These are phyloP conservation scores for Blumeria hordei DNA, from an alignment of 2,329 filamentous ascomycete genomes.

Conservation along the genomic window DNA sequence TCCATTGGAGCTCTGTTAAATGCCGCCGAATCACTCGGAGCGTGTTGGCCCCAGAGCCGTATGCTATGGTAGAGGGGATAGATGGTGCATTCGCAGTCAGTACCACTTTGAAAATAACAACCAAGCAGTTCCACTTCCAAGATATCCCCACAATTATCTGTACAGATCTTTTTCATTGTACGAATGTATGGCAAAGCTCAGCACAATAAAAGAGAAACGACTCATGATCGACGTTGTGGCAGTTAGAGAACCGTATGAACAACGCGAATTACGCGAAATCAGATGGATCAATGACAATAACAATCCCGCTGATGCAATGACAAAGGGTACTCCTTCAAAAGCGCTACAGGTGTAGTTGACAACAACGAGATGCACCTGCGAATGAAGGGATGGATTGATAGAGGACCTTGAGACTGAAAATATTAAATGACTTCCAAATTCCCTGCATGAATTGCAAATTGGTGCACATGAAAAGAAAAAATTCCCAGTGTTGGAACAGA, in stretches of 20 bases:
- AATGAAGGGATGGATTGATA: background rate
- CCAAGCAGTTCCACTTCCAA: background rate
- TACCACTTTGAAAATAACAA: background rate
- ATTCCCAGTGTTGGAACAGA: no score
- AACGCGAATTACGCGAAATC: background rate
- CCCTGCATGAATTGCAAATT: no score
- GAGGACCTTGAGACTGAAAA: no score
- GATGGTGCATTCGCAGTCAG: background rate
- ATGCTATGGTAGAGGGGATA: background rate
- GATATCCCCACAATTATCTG: background rate
- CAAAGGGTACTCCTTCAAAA: background rate
- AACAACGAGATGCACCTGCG: background rate
- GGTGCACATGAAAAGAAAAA: no score
- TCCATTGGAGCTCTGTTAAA: background rate
- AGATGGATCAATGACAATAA: background rate
- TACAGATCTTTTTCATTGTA: background rate
- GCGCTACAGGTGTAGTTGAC: background rate
- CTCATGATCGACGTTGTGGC: background rate
- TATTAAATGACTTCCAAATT: no score
- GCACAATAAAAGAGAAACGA: background rate
- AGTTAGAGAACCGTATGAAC: background rate
- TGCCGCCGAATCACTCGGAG: background rate
- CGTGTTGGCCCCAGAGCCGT: background rate
- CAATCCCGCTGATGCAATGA: background rate
- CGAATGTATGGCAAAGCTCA: background rate